A percentile compares a stretch with the other conserved stretches of the same genome.
phyloP scores from a whole-genome alignment of 2,329 filamentous ascomycete species.

The Ophiostoma ulmi region DNA sequence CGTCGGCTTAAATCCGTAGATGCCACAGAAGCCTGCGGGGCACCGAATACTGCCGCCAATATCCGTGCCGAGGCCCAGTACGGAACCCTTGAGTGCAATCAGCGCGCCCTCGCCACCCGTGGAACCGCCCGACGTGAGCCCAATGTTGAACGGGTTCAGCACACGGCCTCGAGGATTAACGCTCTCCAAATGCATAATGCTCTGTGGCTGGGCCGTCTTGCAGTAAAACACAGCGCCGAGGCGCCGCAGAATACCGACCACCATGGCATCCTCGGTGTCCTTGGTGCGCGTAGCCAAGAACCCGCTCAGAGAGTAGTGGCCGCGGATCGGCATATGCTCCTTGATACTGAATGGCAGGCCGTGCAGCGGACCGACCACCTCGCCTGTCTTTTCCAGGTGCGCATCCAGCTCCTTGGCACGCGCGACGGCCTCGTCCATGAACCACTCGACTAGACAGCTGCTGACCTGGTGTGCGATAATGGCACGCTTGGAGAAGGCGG shows the following conservation, averaged over 20 bases:
- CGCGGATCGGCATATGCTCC: slow-evolving; percentile 21
- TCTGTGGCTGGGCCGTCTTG: slow-evolving; percentile 31
- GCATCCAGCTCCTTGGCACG: slow-evolving; percentile 34
- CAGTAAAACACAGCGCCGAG: slow-evolving; percentile 31
- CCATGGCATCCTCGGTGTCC: slow-evolving; percentile 25
- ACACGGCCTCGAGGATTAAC: slow-evolving; percentile 37
- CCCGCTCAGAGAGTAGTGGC: slow-evolving; percentile 19
- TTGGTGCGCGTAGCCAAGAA: slow-evolving; percentile 23
- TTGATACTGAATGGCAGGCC: slow-evolving; percentile 47
- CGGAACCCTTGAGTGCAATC: slow-evolving; percentile 34
- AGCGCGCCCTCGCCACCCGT: slow-evolving; percentile 39
- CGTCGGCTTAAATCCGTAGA: slow-evolving; percentile 33
- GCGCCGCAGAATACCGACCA: slow-evolving; percentile 29
- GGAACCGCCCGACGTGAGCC: slow-evolving; percentile 35
- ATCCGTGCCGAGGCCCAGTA: slow-evolving; percentile 37
- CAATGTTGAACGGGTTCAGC: slow-evolving; percentile 35
- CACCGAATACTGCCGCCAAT: slow-evolving; percentile 31
- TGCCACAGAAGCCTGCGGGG: slow-evolving; percentile 33
- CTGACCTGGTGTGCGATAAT: slow-evolving; percentile 23
- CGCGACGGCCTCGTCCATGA: slow-evolving; percentile 34
- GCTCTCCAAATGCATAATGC: slow-evolving; percentile 30
- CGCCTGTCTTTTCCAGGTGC: slow-evolving; percentile 32
- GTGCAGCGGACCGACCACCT: slow-evolving; percentile 36
- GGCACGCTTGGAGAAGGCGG: slow-evolving; percentile 22
- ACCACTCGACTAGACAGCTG: slow-evolving; percentile 45